Evolutionary conservation across 345 rosid species (phyloP).

Genomic region (Corymbia maculata): DNA sequence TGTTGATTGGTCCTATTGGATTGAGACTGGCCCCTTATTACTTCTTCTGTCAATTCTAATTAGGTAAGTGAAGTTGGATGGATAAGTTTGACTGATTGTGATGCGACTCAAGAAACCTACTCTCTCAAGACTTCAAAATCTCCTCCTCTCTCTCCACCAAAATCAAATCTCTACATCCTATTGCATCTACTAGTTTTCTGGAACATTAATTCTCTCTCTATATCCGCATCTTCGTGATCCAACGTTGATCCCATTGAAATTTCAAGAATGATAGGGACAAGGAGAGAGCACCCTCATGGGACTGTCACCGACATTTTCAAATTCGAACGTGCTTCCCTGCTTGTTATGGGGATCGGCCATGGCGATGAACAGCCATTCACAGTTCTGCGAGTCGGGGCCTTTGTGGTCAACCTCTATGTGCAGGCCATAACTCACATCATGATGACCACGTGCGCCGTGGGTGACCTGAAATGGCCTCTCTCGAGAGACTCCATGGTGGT

Average conservation of each 20-base stretch:
- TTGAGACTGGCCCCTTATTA: background rate
- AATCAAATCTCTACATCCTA: background rate
- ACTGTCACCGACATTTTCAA: background rate
- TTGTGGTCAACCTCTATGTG: background rate
- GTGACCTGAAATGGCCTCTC: conserved; percentile 1
- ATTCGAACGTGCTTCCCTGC: background rate
- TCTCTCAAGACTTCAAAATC: background rate
- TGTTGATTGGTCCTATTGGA: background rate
- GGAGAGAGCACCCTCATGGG: background rate
- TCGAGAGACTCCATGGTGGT: conserved; percentile 1
- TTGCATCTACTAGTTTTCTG: background rate
- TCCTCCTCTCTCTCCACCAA: background rate
- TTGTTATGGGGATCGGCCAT: background rate
- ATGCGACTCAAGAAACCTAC: background rate
- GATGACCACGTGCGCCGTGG: background rate
- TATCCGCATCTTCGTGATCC: background rate
- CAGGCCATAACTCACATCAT: background rate
- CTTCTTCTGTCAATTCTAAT: background rate
- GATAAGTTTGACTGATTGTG: too few relatives aligned
- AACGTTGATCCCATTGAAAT: background rate
- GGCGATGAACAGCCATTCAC: background rate
- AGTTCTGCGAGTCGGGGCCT: background rate
- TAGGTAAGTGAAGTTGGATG: background rate
- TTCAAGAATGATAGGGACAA: background rate
- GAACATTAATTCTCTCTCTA: background rate